Evolutionary conservation across 257 asterid species (phyloP), one percentile per base, ranked within the genome.

Genomic region (Schizonepeta tenuifolia): DNA sequence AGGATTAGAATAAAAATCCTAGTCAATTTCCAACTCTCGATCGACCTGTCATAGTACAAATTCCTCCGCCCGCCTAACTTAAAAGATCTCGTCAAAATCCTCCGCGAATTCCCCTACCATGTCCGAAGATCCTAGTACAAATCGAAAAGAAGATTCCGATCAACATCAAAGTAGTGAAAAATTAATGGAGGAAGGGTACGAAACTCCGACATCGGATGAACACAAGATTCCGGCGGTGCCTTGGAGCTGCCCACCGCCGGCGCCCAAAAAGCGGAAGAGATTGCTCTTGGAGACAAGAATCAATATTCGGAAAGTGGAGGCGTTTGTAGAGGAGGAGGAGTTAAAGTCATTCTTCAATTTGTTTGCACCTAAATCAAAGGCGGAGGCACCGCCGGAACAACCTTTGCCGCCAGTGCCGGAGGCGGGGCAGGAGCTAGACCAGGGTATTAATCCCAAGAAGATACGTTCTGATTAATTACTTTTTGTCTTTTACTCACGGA

Each of bases 131-230:
- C 64, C 68, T 35, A 8, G 3, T 31, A 22, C 35, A 62, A 31
- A n/a, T 54, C 74, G 17, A 28, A 26, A 13, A 46, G 49, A 13
- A 46, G 38, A 17, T n/a, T 47, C 66, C 36, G 18, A 68, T 11
- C 26, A 56, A 22, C 41, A 49, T n/a, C 13, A 13, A 0, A 28
- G 22, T 8, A 51, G 12, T 2, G 28, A 10, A 0, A 65, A 24
- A 1, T 33, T 18, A 0, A 60, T 15, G 3, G 78, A 77, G 0
- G 82, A 77, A 18, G 84, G 84, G 15, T 80, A 80, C 26, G 11
- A 71, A 36, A 81, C 85, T 53, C 85, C 83, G 46, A 70, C 82
- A 14, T 71, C 83, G 12, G 82, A 62, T 43, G 83, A 53, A 6
- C 73, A 75, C 73, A 74, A 2, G 33, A 81, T 81, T 56, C 85